A percentile compares a stretch with the other conserved stretches of the same genome.
Conservation (phyloP, 495 filamentous ascomycete species). For the Neurospora hispaniola region DNA sequence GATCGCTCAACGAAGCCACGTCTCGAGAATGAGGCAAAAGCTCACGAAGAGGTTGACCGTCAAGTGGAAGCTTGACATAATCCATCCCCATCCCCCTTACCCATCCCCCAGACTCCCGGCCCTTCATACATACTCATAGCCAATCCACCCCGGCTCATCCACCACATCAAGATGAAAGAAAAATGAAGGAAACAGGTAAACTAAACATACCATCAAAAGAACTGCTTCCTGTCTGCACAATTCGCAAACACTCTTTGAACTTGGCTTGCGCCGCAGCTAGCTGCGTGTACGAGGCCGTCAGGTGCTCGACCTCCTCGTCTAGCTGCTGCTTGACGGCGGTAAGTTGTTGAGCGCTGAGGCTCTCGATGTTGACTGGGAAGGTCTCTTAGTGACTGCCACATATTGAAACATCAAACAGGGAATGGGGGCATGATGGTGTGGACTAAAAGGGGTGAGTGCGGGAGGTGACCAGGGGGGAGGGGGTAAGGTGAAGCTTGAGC, state of each 20-base stretch:
- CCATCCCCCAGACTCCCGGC: not conserved
- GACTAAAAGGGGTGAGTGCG: not conserved
- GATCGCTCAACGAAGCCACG: not conserved
- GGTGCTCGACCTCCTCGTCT: slow-evolving; percentile 87
- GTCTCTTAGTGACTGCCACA: not conserved
- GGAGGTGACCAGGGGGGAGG: not conserved
- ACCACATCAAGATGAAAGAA: not conserved
- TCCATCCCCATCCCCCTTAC: not conserved
- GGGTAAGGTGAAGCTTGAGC: not conserved
- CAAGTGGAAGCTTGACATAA: not conserved
- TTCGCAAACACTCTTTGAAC: slow-evolving; percentile 78
- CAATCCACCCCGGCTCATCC: not conserved
- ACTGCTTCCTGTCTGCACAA: slow-evolving; percentile 49
- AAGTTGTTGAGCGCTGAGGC: slow-evolving; percentile 40
- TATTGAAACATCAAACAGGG: too few species aligned
- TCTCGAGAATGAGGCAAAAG: not conserved
- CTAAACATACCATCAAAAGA: slow-evolving; percentile 25
- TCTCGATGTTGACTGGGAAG: slow-evolving; percentile 34
- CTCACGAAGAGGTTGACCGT: not conserved
- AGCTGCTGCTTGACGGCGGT: slow-evolving; percentile 80
- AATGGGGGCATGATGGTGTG: too few species aligned
- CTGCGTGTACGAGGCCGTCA: slow-evolving; percentile 79
- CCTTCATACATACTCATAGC: not conserved
- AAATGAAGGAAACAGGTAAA: not conserved
- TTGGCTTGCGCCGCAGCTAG: slow-evolving; percentile 80